Conservation (phyloP, 2,329 filamentous ascomycete genomes). For the Talaromyces sp. region DNA sequence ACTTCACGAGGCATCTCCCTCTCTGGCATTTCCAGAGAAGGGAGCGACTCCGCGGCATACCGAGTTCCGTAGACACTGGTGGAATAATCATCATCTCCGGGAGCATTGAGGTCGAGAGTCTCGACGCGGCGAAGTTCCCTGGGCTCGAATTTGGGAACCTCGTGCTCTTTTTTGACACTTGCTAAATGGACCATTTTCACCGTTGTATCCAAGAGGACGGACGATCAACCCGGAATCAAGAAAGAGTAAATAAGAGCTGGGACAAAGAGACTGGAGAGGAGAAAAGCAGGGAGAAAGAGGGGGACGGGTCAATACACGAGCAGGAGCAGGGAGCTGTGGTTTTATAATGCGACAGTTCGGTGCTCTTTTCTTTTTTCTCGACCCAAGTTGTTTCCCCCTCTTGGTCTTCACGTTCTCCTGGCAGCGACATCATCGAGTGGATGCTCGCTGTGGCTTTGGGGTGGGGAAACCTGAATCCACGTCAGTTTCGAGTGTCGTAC, state of each 20-base stretch:
- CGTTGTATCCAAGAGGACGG: too few relatives aligned
- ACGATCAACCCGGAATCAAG: not conserved
- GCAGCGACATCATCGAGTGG: not conserved
- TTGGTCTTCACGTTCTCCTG: not conserved
- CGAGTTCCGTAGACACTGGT: constrained; percentile 83
- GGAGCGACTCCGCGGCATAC: constrained; percentile 77
- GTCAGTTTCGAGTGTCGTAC: constrained; percentile 7
- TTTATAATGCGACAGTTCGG: not conserved
- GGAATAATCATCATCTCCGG: constrained; percentile 53
- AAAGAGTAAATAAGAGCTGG: not conserved
- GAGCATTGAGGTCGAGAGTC: constrained; percentile 45
- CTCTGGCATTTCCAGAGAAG: constrained; percentile 82
- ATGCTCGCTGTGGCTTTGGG: not conserved
- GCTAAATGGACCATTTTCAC: constrained; percentile 44
- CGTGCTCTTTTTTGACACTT: constrained; percentile 34
- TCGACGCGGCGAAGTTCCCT: constrained; percentile 41
- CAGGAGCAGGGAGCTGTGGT: not conserved
- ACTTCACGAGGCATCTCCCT: constrained; percentile 84
- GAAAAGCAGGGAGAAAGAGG: too few relatives aligned
- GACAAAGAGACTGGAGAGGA: not conserved
- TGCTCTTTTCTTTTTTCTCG: not conserved
- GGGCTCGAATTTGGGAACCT: constrained; percentile 34
- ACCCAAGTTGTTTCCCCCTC: too few relatives aligned
- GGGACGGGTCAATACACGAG: too few relatives aligned
- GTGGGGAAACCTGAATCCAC: not conserved